Base-by-base conservation (phyloP, 768 basidiomycete species). In the Trametes maxima region DNA sequence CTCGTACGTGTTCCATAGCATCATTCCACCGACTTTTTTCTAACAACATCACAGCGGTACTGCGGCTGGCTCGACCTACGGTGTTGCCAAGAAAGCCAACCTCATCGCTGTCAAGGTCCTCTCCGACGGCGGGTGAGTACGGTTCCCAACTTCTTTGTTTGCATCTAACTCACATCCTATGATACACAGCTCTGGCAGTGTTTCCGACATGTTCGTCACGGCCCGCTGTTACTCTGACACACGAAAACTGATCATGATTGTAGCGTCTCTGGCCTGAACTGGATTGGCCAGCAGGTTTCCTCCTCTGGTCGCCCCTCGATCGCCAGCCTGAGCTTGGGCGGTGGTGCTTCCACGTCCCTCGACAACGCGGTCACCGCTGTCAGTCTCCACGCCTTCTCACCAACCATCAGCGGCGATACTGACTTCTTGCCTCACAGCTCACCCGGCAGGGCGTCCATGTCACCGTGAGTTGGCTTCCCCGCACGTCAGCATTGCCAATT, bases 21-120 rank as follows among this genome's bases (percentile, higher is more conserved):
- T 3, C 17, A 13, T 17, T 17, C 2, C 10, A 22, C 3, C 10
- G 19, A n/a, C 4, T 8, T 21, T 7, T n/a, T 48, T 24, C 14
- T 42, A 10, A 65, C n/a, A 21, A 33, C 7, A 16, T 4, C 65
- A 52, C 63, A 73, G 77, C 28, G 78, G 76, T 19, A 76, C 73
- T 48, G 72, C 69, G 6, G 77, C 68, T 21, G 78, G 78, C 11
- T 69, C 60, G 8, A 66, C 64, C 25, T 78, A 64, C 25, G 72
- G 71, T 43, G 60, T 71, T 42, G 70, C 71, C 0, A 72, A 76
- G 65, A 57, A 49, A 16, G 77, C 74, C 1, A 70, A 60, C 43
- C 53, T 80, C 54, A 72, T 79, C 57, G 77, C 78, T 2, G 77
- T 80, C 55, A 80, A 80, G 63, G 79, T 80, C 19, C 70, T 79